phyloP scores from a whole-genome alignment of 306 rosid genomes.

The Cotoneaster glaucophyllus region DNA sequence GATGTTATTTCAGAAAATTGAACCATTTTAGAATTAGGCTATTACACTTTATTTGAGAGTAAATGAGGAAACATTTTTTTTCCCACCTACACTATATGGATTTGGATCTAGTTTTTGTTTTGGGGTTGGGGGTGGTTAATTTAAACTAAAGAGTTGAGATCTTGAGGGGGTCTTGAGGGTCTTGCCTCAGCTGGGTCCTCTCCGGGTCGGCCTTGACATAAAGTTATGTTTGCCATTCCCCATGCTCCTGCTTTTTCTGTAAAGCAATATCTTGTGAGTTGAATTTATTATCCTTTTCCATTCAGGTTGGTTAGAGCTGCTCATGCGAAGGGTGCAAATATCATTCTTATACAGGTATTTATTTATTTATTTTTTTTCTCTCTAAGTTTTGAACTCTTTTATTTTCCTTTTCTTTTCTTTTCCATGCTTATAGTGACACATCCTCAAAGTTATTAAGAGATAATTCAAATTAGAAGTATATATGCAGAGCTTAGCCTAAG shows the following conservation, averaged over 20 bases:
- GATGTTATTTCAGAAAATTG: not conserved
- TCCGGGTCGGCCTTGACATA: not conserved
- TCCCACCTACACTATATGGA: not conserved
- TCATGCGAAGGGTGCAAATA: conserved; percentile 75
- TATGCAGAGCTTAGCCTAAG: not conserved
- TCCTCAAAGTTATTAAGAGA: not conserved
- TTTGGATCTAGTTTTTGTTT: not conserved
- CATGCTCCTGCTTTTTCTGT: not conserved
- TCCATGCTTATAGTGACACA: not conserved
- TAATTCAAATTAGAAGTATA: not conserved
- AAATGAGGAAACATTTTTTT: not conserved
- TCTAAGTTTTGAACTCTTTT: too few species aligned
- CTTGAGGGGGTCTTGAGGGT: not conserved
- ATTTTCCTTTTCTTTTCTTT: not conserved
- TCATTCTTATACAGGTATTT: conserved; percentile 86
- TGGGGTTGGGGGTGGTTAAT: not conserved
- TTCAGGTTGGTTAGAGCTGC: conserved; percentile 87
- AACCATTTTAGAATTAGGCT: not conserved
- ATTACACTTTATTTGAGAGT: not conserved
- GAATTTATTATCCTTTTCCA: not conserved
- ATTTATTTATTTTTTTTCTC: too few species aligned
- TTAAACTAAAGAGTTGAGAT: not conserved
- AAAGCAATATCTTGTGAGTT: not conserved
- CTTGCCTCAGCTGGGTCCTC: not conserved
- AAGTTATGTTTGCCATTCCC: not conserved